Percentiles rank a stretch among this genome's conserved stretches.
phyloP scores from a whole-genome alignment of 2,329 filamentous ascomycete species.

The Xylariomycetidae sp. region DNA sequence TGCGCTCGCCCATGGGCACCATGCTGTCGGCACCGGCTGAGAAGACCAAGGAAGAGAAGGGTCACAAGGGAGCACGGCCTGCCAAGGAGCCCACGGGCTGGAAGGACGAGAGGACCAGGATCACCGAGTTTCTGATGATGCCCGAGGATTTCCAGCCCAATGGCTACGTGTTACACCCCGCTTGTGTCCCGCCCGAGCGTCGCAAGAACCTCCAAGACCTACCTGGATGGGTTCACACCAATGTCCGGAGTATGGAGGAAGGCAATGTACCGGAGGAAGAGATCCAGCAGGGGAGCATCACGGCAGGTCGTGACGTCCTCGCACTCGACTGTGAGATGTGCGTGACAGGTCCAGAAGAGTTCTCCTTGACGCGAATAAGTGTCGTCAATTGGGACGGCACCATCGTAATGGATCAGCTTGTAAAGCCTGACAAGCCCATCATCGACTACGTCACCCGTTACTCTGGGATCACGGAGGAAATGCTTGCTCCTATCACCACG shows the following conservation, averaged over 20 bases:
- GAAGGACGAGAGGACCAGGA: slow-evolving; percentile 70
- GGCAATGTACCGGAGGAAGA: slow-evolving; percentile 62
- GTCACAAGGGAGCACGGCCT: slow-evolving; percentile 51
- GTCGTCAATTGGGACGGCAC: slow-evolving; percentile 80
- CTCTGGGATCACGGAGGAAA: slow-evolving; percentile 85
- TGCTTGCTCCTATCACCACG: slow-evolving; percentile 78
- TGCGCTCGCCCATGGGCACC: slow-evolving; percentile 81
- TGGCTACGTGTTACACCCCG: slow-evolving; percentile 79
- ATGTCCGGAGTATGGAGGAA: slow-evolving; percentile 59
- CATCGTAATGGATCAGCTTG: slow-evolving; percentile 79
- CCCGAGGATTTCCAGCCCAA: slow-evolving; percentile 73
- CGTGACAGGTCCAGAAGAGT: slow-evolving; percentile 71
- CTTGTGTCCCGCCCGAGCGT: slow-evolving; percentile 59
- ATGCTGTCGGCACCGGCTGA: slow-evolving; percentile 72
- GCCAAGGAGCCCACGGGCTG: slow-evolving; percentile 59
- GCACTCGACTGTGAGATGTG: slow-evolving; percentile 98
- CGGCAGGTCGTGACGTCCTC: slow-evolving; percentile 70
- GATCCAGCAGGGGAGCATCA: slow-evolving; percentile 75
- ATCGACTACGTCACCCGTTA: slow-evolving; percentile 86
- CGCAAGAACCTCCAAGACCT: slow-evolving; percentile 46
- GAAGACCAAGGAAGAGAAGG: slow-evolving; percentile 63
- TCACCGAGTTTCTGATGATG: slow-evolving; percentile 71
- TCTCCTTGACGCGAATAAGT: slow-evolving; percentile 84
- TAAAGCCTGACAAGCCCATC: slow-evolving; percentile 84
- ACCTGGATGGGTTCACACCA: slow-evolving; percentile 78